These are phyloP conservation scores for Penicillium crystallinum DNA, from an alignment of 495 filamentous ascomycete species.

Conservation along the genomic window DNA sequence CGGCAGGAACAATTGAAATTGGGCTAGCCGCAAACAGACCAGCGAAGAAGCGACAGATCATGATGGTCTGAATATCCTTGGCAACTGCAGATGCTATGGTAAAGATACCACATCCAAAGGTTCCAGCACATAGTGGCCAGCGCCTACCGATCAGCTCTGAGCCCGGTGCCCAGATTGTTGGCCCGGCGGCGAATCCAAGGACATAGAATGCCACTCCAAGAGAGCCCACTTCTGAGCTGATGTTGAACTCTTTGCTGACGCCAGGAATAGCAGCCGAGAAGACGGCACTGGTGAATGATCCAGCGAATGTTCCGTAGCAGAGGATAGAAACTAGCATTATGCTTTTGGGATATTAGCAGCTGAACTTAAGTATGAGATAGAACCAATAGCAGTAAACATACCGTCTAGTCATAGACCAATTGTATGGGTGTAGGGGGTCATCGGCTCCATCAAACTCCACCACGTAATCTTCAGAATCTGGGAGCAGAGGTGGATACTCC, in stretches of 20 bases:
- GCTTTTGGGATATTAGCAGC: not conserved
- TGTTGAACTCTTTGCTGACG: slow-evolving; percentile 39
- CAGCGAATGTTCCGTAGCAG: slow-evolving; percentile 42
- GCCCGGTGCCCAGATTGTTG: slow-evolving; percentile 56
- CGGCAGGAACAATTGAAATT: slow-evolving; percentile 44
- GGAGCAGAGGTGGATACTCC: slow-evolving; percentile 40
- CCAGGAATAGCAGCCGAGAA: slow-evolving; percentile 45
- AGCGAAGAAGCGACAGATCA: slow-evolving; percentile 44
- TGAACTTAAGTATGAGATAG: not conserved
- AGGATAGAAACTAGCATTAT: slow-evolving; percentile 20
- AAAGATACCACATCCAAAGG: slow-evolving; percentile 47
- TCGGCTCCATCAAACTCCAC: slow-evolving; percentile 41
- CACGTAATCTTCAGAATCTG: slow-evolving; percentile 44
- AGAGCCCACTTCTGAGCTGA: slow-evolving; percentile 42
- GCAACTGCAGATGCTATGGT: slow-evolving; percentile 47
- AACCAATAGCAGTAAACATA: slow-evolving; percentile 10
- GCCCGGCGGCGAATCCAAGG: slow-evolving; percentile 47
- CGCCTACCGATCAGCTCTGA: slow-evolving; percentile 68
- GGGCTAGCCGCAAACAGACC: slow-evolving; percentile 47
- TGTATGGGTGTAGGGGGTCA: slow-evolving; percentile 36
- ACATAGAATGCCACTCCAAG: slow-evolving; percentile 50
- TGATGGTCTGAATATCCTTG: slow-evolving; percentile 51
- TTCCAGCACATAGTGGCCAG: slow-evolving; percentile 44
- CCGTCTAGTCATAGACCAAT: slow-evolving; percentile 34
- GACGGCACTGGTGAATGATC: slow-evolving; percentile 45